Percentiles rank a stretch among this genome's conserved stretches.
Conservation (phyloP, 2,329 filamentous ascomycete species). For the Calonectria fujianensis region DNA sequence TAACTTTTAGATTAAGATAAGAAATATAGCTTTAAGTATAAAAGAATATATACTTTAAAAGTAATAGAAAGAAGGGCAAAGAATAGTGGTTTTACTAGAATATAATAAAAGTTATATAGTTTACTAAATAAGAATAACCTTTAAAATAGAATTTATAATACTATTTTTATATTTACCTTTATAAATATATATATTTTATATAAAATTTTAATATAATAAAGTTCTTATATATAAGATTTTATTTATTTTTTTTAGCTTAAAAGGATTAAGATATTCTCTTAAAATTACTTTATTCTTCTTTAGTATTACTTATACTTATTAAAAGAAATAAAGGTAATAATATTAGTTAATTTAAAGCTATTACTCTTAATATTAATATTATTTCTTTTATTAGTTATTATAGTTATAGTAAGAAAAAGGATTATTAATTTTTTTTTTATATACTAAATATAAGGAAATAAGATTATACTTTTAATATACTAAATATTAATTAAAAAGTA, state of each 20-base stretch:
- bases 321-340: not conserved
- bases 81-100: too few species aligned
- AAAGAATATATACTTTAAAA: too few species aligned
- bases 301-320: too few species aligned
- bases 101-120: too few species aligned
- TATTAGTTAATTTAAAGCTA: not conserved
- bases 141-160: too few species aligned
- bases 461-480: not conserved
- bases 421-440: not conserved
- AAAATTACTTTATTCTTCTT: too few species aligned
- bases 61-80: too few species aligned
- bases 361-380: not conserved
- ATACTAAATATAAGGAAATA: not conserved
- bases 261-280: too few species aligned
- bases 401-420: not conserved
- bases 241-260: not conserved
- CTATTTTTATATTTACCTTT: too few species aligned
- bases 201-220: not conserved
- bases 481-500: slow-evolving; percentile 3
- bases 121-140: too few species aligned
- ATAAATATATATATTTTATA: not conserved
- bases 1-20: too few species aligned
- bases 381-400: not conserved
- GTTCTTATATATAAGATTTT: not conserved
- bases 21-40: too few species aligned